Evolutionary conservation across 495 filamentous ascomycete genomes (phyloP).

Genomic region (Trichoderma reesei): DNA sequence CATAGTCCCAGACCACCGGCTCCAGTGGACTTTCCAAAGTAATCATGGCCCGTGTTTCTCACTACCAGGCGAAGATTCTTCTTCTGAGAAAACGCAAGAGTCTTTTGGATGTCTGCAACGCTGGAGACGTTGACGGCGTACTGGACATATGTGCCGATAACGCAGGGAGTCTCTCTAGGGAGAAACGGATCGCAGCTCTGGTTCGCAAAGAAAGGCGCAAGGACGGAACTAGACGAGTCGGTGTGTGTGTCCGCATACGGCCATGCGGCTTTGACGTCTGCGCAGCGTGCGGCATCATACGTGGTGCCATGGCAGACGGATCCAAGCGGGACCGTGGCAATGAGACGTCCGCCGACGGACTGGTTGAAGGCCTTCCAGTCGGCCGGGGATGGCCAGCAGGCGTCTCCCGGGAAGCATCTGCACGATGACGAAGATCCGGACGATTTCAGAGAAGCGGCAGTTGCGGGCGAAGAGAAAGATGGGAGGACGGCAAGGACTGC

Average conservation of each 20-base stretch:
- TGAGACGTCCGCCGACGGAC: constrained; percentile 34
- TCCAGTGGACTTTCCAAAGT: constrained; percentile 48
- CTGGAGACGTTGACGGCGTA: constrained; percentile 44
- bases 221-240: constrained; percentile 31
- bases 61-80: constrained; percentile 53
- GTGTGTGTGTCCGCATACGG: constrained; percentile 27
- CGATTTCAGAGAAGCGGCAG: background rate
- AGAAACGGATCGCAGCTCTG: constrained; percentile 46
- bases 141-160: constrained; percentile 45
- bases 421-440: constrained; percentile 19
- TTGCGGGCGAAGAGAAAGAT: background rate
- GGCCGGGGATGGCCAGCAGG: constrained; percentile 32
- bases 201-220: constrained; percentile 39
- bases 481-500: background rate
- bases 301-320: constrained; percentile 36
- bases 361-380: constrained; percentile 37
- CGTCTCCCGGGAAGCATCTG: constrained; percentile 44
- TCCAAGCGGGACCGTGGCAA: constrained; percentile 42
- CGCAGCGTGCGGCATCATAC: constrained; percentile 20
- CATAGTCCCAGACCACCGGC: constrained; percentile 51
- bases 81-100: constrained; percentile 43
- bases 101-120: constrained; percentile 34
- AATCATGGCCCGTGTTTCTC: constrained; percentile 57
- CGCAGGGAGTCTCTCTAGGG: constrained; percentile 40
- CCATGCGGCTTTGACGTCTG: constrained; percentile 19